phyloP scores from a whole-genome alignment of 495 filamentous ascomycete species.

The Hypoxylon fuscum region DNA sequence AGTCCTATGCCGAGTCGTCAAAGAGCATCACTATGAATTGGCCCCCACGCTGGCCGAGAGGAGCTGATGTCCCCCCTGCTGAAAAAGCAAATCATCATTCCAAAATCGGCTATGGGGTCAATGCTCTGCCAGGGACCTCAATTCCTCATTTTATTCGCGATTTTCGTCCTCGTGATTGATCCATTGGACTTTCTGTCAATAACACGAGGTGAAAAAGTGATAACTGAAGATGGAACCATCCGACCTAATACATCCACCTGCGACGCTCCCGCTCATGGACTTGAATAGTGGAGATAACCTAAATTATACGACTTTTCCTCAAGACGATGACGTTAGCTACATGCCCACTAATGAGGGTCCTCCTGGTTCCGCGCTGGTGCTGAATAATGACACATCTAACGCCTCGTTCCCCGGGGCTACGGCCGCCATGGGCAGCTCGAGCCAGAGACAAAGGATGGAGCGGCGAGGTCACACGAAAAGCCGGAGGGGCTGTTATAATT shows the following conservation, averaged over 20 bases:
- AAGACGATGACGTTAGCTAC: conserved; percentile 46
- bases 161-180: no score
- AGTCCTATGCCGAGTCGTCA: no score
- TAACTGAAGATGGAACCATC: conserved; percentile 42
- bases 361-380: conserved; percentile 19
- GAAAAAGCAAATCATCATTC: no score
- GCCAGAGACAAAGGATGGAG: conserved; percentile 49
- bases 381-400: conserved; percentile 23
- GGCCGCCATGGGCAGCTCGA: conserved; percentile 4
- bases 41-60: no score
- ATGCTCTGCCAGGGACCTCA: no score
- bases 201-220: no score
- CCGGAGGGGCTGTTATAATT: conserved; percentile 70
- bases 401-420: conserved; percentile 17
- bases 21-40: no score
- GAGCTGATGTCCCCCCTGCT: no score
- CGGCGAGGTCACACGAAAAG: conserved; percentile 67
- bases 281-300: conserved; percentile 36
- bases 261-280: conserved; percentile 37
- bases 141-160: no score
- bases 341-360: conserved; percentile 42
- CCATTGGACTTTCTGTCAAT: no score
- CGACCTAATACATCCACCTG: conserved; percentile 31
- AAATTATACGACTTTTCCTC: conserved; percentile 45
- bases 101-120: no score